Percentiles rank a stretch among this genome's conserved stretches.
These are phyloP conservation scores for Massariosphaeria phaeospora DNA, from an alignment of 495 filamentous ascomycete genomes.

Conservation along the genomic window DNA sequence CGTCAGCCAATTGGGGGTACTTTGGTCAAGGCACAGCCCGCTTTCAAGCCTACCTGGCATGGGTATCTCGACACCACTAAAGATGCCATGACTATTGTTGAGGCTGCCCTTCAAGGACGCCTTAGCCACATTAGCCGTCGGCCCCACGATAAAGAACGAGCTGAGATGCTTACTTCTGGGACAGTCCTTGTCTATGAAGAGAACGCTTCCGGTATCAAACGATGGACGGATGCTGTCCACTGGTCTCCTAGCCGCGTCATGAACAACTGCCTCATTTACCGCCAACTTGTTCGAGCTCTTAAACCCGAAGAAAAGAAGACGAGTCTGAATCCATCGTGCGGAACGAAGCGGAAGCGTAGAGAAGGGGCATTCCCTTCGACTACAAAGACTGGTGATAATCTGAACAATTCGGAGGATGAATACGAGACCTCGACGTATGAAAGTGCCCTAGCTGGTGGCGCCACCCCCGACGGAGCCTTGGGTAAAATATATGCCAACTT, in stretches of 20 bases:
- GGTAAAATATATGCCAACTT: conserved; percentile 28
- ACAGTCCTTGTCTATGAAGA: conserved; percentile 89
- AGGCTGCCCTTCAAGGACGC: conserved; percentile 56
- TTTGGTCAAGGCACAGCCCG: conserved; percentile 27
- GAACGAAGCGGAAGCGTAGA: conserved; percentile 28
- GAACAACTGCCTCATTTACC: conserved; percentile 84
- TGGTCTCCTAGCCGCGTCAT: conserved; percentile 91
- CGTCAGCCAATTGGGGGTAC: conserved; percentile 6
- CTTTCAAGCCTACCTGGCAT: conserved; percentile 29
- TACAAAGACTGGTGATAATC: conserved; percentile 26
- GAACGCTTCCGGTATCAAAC: conserved; percentile 79
- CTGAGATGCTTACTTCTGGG: conserved; percentile 69
- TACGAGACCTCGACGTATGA: conserved; percentile 26
- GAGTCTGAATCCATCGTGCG: conserved; percentile 58
- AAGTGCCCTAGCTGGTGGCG: conserved; percentile 12
- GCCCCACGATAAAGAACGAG: conserved; percentile 78
- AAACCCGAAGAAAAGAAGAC: conserved; percentile 85
- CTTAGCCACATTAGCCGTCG: conserved; percentile 72
- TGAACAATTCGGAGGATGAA: conserved; percentile 30
- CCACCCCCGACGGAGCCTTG: conserved; percentile 15
- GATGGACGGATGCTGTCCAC: conserved; percentile 85
- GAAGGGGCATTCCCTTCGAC: conserved; percentile 18
- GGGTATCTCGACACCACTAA: conserved; percentile 31
- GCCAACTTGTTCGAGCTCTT: conserved; percentile 76
- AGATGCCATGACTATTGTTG: conserved; percentile 31